Evolutionary conservation across 768 basidiomycete genomes (phyloP), one percentile per base, ranked within the genome.

Genomic region (Coprinellus micaceus): DNA sequence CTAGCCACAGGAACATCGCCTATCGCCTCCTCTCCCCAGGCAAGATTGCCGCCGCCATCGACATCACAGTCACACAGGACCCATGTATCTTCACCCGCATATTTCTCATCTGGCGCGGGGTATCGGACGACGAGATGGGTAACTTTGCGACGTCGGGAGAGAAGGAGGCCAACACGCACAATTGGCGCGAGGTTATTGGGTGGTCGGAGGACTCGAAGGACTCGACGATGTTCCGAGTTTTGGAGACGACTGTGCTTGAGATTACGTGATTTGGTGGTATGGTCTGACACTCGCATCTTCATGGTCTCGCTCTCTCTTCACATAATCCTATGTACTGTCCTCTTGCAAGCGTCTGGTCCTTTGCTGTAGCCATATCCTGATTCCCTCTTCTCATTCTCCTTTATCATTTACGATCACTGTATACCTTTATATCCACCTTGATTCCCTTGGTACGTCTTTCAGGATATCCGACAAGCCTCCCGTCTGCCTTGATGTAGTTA

Each of bases 141-240:
- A 67, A 83, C 39, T 92, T 92, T 67, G 82, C 84, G 4, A 86
- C 82, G 19, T 84, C 89, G 2, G 89, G 91, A 11, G 91, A 91
- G 72, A 93, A 93, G 70, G 91, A 92, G 67, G 91, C 91, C 28
- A 89, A 89, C 59, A 71, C 76, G 10, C 80, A 80, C 62, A 91
- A 92, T 71, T 94, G 91, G 91, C 75, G 89, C 55, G 88, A 88
- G 64, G 71, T 84, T 39, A 82, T 92, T 44, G 86, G 85, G 22
- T 93, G 89, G 87, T 83, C 84, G 9, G 91, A 93, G 69, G 80
- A 85, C 64, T 85, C 85, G 53, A 91, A 90, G 67, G 90, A 92
- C 59, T 64, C 82, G 19, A 73, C 79, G 15, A 73, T 85, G 68
- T 92, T 93, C 74, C 82, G 91, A 25, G 82, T 94, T 47, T 70